Evolutionary conservation across 2,329 filamentous ascomycete species (phyloP).

Genomic region (Colletotrichum magnum): DNA sequence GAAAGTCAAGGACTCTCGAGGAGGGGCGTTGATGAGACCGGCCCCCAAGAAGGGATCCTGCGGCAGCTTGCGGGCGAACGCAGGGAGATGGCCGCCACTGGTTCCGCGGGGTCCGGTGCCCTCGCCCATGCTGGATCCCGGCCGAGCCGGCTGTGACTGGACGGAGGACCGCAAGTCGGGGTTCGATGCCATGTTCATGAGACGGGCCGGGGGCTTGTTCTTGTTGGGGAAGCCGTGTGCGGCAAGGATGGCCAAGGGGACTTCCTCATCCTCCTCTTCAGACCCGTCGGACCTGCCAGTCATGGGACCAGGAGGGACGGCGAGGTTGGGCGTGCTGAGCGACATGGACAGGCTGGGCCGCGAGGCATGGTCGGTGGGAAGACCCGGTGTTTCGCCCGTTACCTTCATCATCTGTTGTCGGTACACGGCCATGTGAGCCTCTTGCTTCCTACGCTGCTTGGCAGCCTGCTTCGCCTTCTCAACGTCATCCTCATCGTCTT

Average conservation of each 20-base stretch:
- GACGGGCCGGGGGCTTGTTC: constrained; percentile 79
- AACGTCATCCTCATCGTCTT: constrained; percentile 83
- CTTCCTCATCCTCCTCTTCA: constrained; percentile 91
- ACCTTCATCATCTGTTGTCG: constrained; percentile 98
- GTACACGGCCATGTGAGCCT: constrained; percentile 91
- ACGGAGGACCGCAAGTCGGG: constrained; percentile 76
- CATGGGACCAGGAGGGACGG: constrained; percentile 52
- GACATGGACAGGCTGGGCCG: constrained; percentile 71
- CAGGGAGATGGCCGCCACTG: constrained; percentile 72
- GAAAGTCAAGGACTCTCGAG: constrained; percentile 82
- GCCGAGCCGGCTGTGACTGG: constrained; percentile 59
- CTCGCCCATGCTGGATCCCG: constrained; percentile 72
- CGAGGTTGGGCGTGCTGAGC: constrained; percentile 71
- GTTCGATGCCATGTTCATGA: constrained; percentile 76
- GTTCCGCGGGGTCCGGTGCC: constrained; percentile 49
- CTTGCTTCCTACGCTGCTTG: constrained; percentile 87
- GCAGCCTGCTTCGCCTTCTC: constrained; percentile 82
- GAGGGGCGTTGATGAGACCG: constrained; percentile 78
- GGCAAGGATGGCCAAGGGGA: constrained; percentile 87
- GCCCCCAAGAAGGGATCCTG: constrained; percentile 89
- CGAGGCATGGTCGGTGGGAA: constrained; percentile 64
- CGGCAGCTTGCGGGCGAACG: constrained; percentile 86
- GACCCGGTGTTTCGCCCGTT: constrained; percentile 77
- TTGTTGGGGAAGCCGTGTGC: constrained; percentile 90
- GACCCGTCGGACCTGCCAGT: constrained; percentile 65